phyloP scores from a whole-genome alignment of 768 basidiomycete species.

The Galerina marginata region DNA sequence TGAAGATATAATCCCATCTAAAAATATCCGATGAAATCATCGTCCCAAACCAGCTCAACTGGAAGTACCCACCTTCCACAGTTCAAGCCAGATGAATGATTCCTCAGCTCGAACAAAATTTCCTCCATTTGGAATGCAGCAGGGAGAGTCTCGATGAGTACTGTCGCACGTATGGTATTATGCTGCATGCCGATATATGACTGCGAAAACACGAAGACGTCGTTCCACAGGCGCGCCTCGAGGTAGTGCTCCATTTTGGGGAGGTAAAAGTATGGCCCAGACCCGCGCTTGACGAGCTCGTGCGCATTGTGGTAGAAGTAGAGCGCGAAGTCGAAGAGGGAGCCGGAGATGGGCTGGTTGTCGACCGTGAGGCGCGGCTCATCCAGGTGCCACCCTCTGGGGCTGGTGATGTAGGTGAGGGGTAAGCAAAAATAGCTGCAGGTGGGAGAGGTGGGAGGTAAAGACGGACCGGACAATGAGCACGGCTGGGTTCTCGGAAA shows the following conservation, averaged over 20 bases:
- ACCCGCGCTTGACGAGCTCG: conserved; percentile 86
- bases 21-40: conserved; percentile 28
- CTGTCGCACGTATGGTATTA: conserved; percentile 90
- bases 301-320: conserved; percentile 98
- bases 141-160: conserved; percentile 95
- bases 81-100: conserved; percentile 95
- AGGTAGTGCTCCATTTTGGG: conserved; percentile 99
- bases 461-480: conserved; percentile 82
- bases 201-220: conserved; percentile 94
- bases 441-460: conserved; percentile 10
- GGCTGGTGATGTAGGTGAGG: conserved; percentile 49
- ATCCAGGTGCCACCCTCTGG: conserved; percentile 98
- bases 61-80: conserved; percentile 76
- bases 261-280: conserved; percentile 96
- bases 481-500: conserved; percentile 83
- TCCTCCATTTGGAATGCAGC: conserved; percentile 99
- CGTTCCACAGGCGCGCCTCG: conserved; percentile 97
- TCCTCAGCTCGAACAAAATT: conserved; percentile 94
- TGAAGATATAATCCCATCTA: conserved; percentile 96
- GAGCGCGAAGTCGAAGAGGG: conserved; percentile 95
- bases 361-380: conserved; percentile 92
- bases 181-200: conserved; percentile 86
- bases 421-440: conserved; percentile 21
- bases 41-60: conserved; percentile 11
- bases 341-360: conserved; percentile 87